Evolutionary conservation across 2,329 filamentous ascomycete genomes (phyloP), one percentile per base, ranked within the genome.

Genomic region (Scedosporium aurantiacum): DNA sequence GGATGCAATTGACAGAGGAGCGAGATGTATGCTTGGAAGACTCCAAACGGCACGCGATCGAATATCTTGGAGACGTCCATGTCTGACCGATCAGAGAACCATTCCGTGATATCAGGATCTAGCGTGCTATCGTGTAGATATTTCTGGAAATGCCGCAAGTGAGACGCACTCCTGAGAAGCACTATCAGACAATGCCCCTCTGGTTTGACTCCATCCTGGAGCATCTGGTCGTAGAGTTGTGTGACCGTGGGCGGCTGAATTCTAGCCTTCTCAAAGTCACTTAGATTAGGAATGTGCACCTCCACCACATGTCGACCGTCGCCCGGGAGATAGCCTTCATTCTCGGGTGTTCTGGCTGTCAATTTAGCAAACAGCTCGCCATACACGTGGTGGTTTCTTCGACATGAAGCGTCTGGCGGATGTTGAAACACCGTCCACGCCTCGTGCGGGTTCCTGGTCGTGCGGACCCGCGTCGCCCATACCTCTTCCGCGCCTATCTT

Each of bases 181-280:
- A 83, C 78, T 2, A 73, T 73, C 6, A 90, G 76, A 27, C 80
- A 82, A 47, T 74, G 70, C 1, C 76, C 77, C 3, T 73, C 68
- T 0, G 85, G 82, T 5, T 69, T 71, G 21, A 87, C 68, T 1
- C 78, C 76, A 1, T 75, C 73, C 1, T 68, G 68, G 12, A 74
- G 68, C 83, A 91, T 88, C 50, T 78, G 74, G 10, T 76, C 68
- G 63, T 87, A 88, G 3, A 92, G 75, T 58, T 81, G 75, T 4
- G 78, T 72, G 10, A 85, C 72, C 1, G 76, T 79, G 2, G 88
- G 88, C 1, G 87, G 83, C 14, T 78, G 74, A 52, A 84, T 74
- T n/a, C 83, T 78, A 45, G 83, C 79, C 65, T 82, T 83, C 62
- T 89, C 87, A 61, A 85, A 82, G n/a, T 85, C 80, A 63, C 78